Conservation (phyloP, 2,329 filamentous ascomycete genomes). For the Fusarium metavorans region DNA sequence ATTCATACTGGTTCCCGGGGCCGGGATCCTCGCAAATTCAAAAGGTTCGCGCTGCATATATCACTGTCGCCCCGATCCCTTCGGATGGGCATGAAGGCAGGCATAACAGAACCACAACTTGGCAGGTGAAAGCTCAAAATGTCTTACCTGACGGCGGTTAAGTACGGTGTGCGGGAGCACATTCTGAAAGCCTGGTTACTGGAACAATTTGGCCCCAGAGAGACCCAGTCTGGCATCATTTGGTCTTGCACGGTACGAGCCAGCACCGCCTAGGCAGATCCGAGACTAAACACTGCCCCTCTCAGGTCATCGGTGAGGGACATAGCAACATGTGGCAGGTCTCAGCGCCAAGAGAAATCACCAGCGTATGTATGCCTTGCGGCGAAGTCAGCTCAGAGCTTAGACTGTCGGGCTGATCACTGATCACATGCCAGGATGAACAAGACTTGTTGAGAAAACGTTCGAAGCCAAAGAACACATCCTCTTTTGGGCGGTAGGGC, state of each 20-base stretch:
- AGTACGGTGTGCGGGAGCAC: background rate
- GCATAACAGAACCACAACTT: background rate
- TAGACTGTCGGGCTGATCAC: background rate
- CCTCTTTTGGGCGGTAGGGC: background rate
- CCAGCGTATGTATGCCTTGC: background rate
- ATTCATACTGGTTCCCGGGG: background rate
- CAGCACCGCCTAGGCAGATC: background rate
- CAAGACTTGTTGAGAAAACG: background rate
- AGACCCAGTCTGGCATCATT: background rate
- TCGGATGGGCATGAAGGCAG: background rate
- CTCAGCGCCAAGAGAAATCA: background rate
- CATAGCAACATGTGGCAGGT: conserved; percentile 5
- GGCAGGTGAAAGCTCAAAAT: background rate
- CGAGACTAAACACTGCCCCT: background rate
- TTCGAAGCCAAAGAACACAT: background rate
- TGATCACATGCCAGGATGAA: background rate
- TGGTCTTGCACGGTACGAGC: background rate
- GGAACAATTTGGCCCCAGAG: background rate
- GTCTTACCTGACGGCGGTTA: background rate
- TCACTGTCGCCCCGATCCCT: background rate
- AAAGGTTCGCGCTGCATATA: background rate
- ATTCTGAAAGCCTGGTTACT: background rate
- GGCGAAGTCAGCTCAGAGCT: too few relatives aligned
- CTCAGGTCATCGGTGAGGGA: background rate
- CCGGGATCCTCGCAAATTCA: background rate